These are phyloP conservation scores for Cryphonectria nitschkei DNA, from an alignment of 2,329 filamentous ascomycete species.

Conservation along the genomic window DNA sequence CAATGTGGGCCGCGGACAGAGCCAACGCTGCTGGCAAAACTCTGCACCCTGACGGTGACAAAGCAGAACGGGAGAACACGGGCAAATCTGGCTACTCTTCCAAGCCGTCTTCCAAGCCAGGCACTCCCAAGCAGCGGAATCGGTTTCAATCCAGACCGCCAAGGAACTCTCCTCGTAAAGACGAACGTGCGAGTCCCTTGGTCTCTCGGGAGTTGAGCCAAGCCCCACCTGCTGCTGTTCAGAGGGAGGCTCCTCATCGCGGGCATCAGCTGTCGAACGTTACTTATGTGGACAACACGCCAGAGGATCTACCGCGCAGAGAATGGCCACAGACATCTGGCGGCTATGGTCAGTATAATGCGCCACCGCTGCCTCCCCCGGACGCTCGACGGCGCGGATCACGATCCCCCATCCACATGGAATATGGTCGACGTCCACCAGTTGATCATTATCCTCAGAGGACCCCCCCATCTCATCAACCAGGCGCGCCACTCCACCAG, in stretches of 20 bases:
- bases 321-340: conserved; percentile 25
- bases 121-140: conserved; percentile 25
- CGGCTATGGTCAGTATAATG: conserved; percentile 29
- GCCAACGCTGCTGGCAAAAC: conserved; percentile 32
- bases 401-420: conserved; percentile 40
- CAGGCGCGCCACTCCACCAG: conserved; percentile 37
- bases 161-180: conserved; percentile 14
- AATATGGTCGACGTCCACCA: conserved; percentile 35
- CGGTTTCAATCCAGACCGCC: conserved; percentile 20
- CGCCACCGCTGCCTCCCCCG: conserved; percentile 28
- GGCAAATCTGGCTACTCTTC: conserved; percentile 14
- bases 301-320: conserved; percentile 20
- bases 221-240: conserved; percentile 1
- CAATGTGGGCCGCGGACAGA: conserved; percentile 40
- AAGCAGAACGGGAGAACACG: conserved; percentile 17
- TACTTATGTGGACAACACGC: conserved; percentile 25
- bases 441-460: conserved; percentile 38
- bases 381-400: conserved; percentile 35
- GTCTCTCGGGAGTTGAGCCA: conserved; percentile 33
- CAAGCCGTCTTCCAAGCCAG: conserved; percentile 25
- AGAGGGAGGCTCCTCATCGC: conserved; percentile 15
- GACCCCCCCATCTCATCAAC: conserved; percentile 33
- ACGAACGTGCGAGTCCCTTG: conserved; percentile 31
- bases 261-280: conserved; percentile 23
- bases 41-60: conserved; percentile 35